Percentiles rank a stretch among this genome's conserved stretches.
Conservation (phyloP, 2,329 filamentous ascomycete species). For the Scopulariopsis brevicaulis region DNA sequence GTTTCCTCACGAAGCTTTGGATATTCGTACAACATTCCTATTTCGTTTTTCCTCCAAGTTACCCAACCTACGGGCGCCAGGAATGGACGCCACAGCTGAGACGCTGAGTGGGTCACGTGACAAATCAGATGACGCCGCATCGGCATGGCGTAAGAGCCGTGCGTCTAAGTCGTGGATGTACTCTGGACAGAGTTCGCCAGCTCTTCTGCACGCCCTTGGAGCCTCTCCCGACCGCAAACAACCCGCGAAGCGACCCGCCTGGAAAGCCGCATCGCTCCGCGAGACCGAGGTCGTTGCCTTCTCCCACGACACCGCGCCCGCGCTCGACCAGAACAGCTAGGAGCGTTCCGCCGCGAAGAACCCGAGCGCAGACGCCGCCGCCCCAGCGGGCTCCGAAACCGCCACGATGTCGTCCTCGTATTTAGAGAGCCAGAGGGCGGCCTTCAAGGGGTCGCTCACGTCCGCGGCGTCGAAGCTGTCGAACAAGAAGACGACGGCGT, state of each 20-base stretch:
- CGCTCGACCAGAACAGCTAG: not conserved
- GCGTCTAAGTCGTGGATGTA: not conserved
- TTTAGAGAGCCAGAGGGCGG: conserved; percentile 53
- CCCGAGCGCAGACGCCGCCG: conserved; percentile 3
- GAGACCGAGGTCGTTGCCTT: no score
- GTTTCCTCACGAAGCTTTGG: no score
- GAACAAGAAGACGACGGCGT: conserved; percentile 31
- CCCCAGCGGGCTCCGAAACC: no score
- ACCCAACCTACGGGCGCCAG: not conserved
- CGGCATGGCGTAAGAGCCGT: not conserved
- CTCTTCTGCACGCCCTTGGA: not conserved
- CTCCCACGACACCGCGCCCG: not conserved
- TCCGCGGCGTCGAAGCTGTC: conserved; percentile 53
- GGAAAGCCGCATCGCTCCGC: no score
- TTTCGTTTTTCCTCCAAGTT: no score
- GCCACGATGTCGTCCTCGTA: conserved; percentile 44
- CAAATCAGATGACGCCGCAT: not conserved
- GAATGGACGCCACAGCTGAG: not conserved
- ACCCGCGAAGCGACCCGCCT: not conserved
- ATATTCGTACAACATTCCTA: no score
- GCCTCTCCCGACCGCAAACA: not conserved
- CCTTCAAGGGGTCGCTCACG: conserved; percentile 49
- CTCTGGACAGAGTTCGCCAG: not conserved
- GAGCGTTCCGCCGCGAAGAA: not conserved
- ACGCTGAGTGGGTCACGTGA: not conserved